Conservation (phyloP, 1,284 basidiomycete species). For the Laetiporus sulphureus region DNA sequence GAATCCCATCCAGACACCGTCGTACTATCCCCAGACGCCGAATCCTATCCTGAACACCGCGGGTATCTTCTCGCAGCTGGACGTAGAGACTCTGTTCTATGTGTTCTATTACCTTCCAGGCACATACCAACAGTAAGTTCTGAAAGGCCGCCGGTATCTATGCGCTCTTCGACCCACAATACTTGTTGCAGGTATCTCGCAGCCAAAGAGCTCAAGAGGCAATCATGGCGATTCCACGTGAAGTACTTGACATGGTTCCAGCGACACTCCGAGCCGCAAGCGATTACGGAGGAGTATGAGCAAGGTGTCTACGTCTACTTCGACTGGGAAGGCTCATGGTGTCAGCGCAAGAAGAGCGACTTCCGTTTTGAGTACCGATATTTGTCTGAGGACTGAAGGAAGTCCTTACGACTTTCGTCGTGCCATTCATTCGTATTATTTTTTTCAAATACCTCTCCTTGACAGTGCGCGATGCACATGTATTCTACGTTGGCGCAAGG, state of each 20-base stretch:
- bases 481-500: slow-evolving; percentile 8
- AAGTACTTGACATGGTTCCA: slow-evolving; percentile 99
- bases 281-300: slow-evolving; percentile 99
- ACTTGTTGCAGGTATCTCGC: slow-evolving; percentile 72
- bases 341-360: slow-evolving; percentile 96
- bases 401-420: slow-evolving; percentile 1
- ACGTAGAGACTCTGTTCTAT: slow-evolving; percentile 97
- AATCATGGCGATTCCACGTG: slow-evolving; percentile 99
- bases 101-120: slow-evolving; percentile 98
- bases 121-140: slow-evolving; percentile 88
- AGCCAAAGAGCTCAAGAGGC: slow-evolving; percentile 94
- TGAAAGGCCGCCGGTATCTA: too few species aligned
- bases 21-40: slow-evolving; percentile 92
- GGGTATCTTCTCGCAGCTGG: slow-evolving; percentile 86
- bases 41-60: slow-evolving; percentile 80
- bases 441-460: slow-evolving; percentile 5
- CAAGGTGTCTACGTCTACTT: slow-evolving; percentile 98
- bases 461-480: slow-evolving; percentile 8
- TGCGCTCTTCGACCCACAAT: background rate
- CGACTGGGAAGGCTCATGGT: slow-evolving; percentile 98
- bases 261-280: slow-evolving; percentile 96
- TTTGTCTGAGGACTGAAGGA: slow-evolving; percentile 78
- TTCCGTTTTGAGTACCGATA: slow-evolving; percentile 96
- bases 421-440: background rate
- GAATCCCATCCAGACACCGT: slow-evolving; percentile 88